phyloP scores from a whole-genome alignment of 1,284 basidiomycete genomes.

The Schizophyllum commune region DNA sequence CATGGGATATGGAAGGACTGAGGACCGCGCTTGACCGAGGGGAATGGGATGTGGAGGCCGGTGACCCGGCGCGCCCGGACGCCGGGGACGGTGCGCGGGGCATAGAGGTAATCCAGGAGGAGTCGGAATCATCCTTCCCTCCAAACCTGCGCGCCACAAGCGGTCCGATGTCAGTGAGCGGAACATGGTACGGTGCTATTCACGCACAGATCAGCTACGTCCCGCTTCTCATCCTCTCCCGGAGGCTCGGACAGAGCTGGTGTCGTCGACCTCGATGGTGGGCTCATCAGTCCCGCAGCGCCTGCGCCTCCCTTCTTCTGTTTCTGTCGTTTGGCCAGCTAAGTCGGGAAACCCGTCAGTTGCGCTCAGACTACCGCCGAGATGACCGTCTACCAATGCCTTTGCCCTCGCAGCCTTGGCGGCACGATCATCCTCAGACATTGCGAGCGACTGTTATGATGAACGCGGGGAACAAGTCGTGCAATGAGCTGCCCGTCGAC shows the following conservation, averaged over 20 bases:
- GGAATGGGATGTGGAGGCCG: conserved; percentile 7
- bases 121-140: conserved; percentile 31
- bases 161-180: conserved; percentile 1
- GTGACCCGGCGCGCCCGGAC: conserved; percentile 10
- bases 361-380: conserved; percentile 9
- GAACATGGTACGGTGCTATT: conserved; percentile 1
- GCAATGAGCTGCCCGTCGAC: too few relatives aligned
- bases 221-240: conserved; percentile 31
- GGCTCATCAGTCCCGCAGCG: conserved; percentile 21
- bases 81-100: conserved; percentile 37
- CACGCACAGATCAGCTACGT: conserved; percentile 48
- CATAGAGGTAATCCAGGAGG: conserved; percentile 54
- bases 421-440: conserved; percentile 69
- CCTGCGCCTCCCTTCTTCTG: conserved; percentile 52
- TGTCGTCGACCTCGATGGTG: conserved; percentile 9
- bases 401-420: conserved; percentile 74
- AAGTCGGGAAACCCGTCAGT: conserved; percentile 12
- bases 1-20: conserved; percentile 7
- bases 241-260: neutral
- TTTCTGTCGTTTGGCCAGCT: conserved; percentile 71
- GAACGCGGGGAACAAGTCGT: neutral
- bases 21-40: conserved; percentile 4
- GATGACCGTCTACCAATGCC: conserved; percentile 47
- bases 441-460: conserved; percentile 15
- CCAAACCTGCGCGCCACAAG: conserved; percentile 25